These are phyloP conservation scores for Didymella arachidicola DNA, from an alignment of 2,329 filamentous ascomycete species.

Conservation along the genomic window DNA sequence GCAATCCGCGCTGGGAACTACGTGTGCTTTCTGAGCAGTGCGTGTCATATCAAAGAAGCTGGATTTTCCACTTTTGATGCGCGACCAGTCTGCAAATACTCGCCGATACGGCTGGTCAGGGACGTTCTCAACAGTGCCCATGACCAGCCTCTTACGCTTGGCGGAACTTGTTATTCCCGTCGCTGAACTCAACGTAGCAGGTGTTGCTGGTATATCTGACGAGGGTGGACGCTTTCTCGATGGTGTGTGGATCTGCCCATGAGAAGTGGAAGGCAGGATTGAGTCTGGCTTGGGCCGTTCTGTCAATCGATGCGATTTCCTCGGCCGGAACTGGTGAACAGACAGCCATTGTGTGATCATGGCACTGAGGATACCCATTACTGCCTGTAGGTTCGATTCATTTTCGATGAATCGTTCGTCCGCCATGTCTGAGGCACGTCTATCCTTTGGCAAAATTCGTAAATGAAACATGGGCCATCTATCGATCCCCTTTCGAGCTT, in stretches of 20 bases:
- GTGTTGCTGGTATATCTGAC: neutral
- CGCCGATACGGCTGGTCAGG: constrained; percentile 13
- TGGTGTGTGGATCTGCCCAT: neutral
- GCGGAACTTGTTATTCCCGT: constrained; percentile 3
- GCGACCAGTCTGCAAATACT: constrained; percentile 52
- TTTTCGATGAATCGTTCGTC: constrained; percentile 38
- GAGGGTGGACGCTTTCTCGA: neutral
- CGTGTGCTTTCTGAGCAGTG: neutral
- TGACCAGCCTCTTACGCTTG: constrained; percentile 34
- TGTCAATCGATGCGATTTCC: constrained; percentile 25
- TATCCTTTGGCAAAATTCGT: constrained; percentile 61
- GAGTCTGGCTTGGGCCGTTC: constrained; percentile 17
- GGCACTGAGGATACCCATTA: constrained; percentile 71
- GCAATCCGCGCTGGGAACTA: neutral
- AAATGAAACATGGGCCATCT: constrained; percentile 90
- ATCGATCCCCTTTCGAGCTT: constrained; percentile 72
- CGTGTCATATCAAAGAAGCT: constrained; percentile 39
- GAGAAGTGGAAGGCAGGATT: constrained; percentile 4
- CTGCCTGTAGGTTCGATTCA: constrained; percentile 57
- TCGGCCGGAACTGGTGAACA: constrained; percentile 72
- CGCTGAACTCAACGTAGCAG: neutral
- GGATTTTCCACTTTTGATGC: constrained; percentile 54
- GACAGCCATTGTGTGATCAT: constrained; percentile 78
- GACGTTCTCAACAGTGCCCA: neutral
- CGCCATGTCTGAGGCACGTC: constrained; percentile 4